These are phyloP conservation scores for Ogataea methanolica DNA, from an alignment of 805 yeast species.

Conservation along the genomic window DNA sequence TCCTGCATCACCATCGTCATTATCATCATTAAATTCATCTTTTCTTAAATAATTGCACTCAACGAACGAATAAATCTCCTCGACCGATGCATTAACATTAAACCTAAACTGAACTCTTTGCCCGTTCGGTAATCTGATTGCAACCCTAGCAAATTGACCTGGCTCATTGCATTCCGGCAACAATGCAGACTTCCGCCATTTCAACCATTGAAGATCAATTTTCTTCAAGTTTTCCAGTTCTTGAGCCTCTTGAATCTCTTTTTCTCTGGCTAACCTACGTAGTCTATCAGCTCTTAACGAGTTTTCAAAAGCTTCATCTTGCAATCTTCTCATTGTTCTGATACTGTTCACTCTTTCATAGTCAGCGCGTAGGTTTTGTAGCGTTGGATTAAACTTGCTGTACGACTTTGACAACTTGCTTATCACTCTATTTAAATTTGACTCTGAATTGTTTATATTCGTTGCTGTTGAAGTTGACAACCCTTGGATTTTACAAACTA, in stretches of 20 bases:
- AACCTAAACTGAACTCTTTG: conserved; percentile 51
- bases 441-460: conserved; percentile 8
- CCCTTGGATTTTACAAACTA: conserved; percentile 64
- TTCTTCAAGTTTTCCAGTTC: conserved; percentile 15
- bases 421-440: conserved; percentile 31
- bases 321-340: conserved; percentile 59
- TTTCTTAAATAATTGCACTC: conserved; percentile 39
- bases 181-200: conserved; percentile 38
- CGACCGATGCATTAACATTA: conserved; percentile 40
- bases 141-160: conserved; percentile 51
- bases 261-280: conserved; percentile 39
- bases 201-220: conserved; percentile 36
- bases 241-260: conserved; percentile 16
- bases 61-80: conserved; percentile 67
- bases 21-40: conserved; percentile 29
- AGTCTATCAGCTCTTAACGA: conserved; percentile 65
- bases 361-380: conserved; percentile 58
- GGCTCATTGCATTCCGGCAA: conserved; percentile 12
- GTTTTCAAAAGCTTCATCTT: conserved; percentile 71
- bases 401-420: conserved; percentile 32
- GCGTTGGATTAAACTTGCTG: conserved; percentile 55
- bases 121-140: conserved; percentile 64
- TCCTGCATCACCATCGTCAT: conserved; percentile 17
- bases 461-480: conserved; percentile 16
- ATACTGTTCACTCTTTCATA: conserved; percentile 55